Evolutionary conservation across 2,329 filamentous ascomycete genomes (phyloP).

Genomic region (Fusarium beomiforme): DNA sequence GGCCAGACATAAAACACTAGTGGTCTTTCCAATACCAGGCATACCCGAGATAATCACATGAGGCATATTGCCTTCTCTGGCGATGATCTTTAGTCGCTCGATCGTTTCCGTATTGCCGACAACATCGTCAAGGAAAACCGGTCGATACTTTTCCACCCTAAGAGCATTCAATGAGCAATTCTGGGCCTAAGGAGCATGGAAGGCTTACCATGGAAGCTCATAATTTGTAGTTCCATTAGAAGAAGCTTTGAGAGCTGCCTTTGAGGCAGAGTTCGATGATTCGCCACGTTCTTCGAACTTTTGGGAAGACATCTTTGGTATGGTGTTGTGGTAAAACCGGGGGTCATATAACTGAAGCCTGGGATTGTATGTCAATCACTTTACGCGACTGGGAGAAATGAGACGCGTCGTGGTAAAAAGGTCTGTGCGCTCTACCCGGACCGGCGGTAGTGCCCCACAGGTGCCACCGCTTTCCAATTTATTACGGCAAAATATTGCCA

Average conservation of each 20-base stretch:
- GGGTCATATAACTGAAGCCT: constrained; percentile 31
- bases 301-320: constrained; percentile 57
- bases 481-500: constrained; percentile 43
- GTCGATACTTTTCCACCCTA: constrained; percentile 99
- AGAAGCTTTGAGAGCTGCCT: constrained; percentile 62
- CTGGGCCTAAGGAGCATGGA: not conserved
- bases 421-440: constrained; percentile 41
- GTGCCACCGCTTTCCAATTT: constrained; percentile 43
- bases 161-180: constrained; percentile 37
- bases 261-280: constrained; percentile 68
- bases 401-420: constrained; percentile 47
- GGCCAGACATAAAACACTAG: constrained; percentile 91
- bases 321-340: constrained; percentile 17
- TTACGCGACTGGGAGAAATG: constrained; percentile 47
- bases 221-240: constrained; percentile 67
- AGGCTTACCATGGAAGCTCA: constrained; percentile 79
- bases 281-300: constrained; percentile 66
- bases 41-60: constrained; percentile 99
- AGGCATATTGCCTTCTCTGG: constrained; percentile 98
- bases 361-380: constrained; percentile 44
- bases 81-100: constrained; percentile 96
- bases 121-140: constrained; percentile 93
- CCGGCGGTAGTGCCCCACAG: constrained; percentile 10
- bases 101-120: constrained; percentile 98
- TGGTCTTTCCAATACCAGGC: constrained; percentile 99